Evolutionary conservation across 768 basidiomycete species (phyloP), one percentile per base, ranked within the genome.

Genomic region (Kwoniella botswanensis): DNA sequence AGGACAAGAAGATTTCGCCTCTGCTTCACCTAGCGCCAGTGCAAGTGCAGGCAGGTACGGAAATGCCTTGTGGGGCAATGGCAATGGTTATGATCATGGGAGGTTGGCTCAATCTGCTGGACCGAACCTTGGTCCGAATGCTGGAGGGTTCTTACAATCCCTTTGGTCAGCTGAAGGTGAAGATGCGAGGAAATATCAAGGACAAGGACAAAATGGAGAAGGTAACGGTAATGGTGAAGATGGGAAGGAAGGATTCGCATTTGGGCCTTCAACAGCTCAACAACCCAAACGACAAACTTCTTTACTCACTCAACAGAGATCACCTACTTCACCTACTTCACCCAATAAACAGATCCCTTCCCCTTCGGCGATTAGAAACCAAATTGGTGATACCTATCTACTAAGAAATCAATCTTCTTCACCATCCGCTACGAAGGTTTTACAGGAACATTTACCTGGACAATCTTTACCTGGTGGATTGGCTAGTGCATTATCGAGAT

Each of bases 381-480:
- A 50, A 17, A 13, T 50, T 50, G 46, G 46, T 50, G 46, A 50
- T 50, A 50, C 12, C 12, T 50, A 50, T 10, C 46, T 50, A 50
- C 57, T 65, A 13, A 66, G 53, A 4, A 63, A 74, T n/a, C 76
- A 76, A n/a, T 76, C 76, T 18, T 74, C 73, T 57, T 61, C 83
- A 15, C 92, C 94, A 0, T 88, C 89, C 29, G 86, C 91, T 29
- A 65, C 52, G 2, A 87, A 90, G n/a, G 94, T 93, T 0, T 85
- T 95, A 53, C 92, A 93, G 78, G 86, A 90, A 18, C 94, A 95
- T 74, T 93, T 93, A 1, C 94, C 94, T 0, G 94, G 94, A 1
- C 93, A 94, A 84, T 91, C 90, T 83, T 86, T 96, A 13, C 94
- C 95, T 1, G 93, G 95, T 67, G 94, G 94, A 43, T 88, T 98